phyloP scores from a whole-genome alignment of 176 grass and related monocot species.

The Juncus inflexus region DNA sequence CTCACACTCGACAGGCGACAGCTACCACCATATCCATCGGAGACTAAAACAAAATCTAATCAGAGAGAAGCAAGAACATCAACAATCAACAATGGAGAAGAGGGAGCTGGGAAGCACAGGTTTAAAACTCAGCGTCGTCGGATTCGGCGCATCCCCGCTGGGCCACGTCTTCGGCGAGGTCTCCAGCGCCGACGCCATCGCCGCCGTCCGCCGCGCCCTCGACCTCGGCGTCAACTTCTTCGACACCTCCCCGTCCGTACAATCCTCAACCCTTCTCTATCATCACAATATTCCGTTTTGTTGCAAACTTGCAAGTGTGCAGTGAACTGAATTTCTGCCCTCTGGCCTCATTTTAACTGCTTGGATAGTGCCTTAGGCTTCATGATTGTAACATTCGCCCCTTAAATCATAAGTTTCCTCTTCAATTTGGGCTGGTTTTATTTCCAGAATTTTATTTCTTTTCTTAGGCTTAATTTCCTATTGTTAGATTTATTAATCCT shows the following conservation, averaged over 20 bases:
- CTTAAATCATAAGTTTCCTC: too few relatives aligned
- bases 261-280: background rate
- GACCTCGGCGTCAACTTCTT: conserved; percentile 92
- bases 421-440: too few relatives aligned
- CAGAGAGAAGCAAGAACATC: background rate
- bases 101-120: conserved; percentile 60
- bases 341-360: too few relatives aligned
- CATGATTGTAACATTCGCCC: too few relatives aligned
- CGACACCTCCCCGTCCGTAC: conserved; percentile 76
- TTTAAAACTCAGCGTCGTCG: conserved; percentile 59
- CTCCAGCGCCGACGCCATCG: conserved; percentile 43
- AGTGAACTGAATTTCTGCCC: too few relatives aligned
- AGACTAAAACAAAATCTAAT: background rate
- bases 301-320: too few relatives aligned
- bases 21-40: background rate
- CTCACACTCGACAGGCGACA: background rate
- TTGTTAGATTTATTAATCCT: too few relatives aligned
- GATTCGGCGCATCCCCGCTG: conserved; percentile 87
- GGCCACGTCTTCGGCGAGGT: conserved; percentile 71
- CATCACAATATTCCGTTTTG: background rate
- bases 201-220: conserved; percentile 64
- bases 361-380: too few relatives aligned
- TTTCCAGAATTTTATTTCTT: too few relatives aligned
- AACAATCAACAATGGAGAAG: conserved; percentile 45
- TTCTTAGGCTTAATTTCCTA: too few relatives aligned